A percentile compares a stretch with the other conserved stretches of the same genome.
phyloP scores from a whole-genome alignment of 2,329 filamentous ascomycete genomes.

The Calonectria ilicicola region DNA sequence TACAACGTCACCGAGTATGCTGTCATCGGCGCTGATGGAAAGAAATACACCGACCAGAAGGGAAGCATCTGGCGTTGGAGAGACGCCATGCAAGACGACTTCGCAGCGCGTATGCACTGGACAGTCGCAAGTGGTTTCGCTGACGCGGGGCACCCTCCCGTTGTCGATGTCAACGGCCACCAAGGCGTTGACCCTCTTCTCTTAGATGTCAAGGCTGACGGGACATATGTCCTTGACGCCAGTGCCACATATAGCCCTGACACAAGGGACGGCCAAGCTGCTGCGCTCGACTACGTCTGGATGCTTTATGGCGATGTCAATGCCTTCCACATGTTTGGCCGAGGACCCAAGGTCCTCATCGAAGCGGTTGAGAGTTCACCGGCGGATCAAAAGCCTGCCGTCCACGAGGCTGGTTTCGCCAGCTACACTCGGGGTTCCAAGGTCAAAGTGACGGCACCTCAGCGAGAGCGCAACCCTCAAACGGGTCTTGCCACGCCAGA shows the following conservation, averaged over 20 bases:
- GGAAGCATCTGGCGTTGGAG: slow-evolving; percentile 57
- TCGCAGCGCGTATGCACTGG: slow-evolving; percentile 56
- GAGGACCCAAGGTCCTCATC: not conserved
- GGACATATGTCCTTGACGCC: slow-evolving; percentile 5
- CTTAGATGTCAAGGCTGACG: not conserved
- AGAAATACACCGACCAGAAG: slow-evolving; percentile 21
- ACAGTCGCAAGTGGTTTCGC: slow-evolving; percentile 26
- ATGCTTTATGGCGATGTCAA: slow-evolving; percentile 6
- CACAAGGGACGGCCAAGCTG: not conserved
- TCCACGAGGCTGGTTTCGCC: not conserved
- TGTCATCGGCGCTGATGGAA: slow-evolving; percentile 31
- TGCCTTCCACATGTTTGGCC: not conserved
- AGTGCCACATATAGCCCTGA: not conserved
- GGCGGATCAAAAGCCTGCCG: not conserved
- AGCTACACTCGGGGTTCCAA: not conserved
- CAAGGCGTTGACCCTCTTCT: slow-evolving; percentile 2
- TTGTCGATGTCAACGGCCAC: slow-evolving; percentile 4
- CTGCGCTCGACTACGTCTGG: not conserved
- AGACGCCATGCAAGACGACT: slow-evolving; percentile 53
- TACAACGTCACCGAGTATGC: not conserved
- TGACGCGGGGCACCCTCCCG: not conserved
- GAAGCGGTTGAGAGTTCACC: not conserved
- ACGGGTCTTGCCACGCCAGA: slow-evolving; percentile 1
- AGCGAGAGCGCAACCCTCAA: not conserved
- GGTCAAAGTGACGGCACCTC: not conserved